Conservation (phyloP, 2,329 filamentous ascomycete genomes). For the Periglandula ipomoeae region DNA sequence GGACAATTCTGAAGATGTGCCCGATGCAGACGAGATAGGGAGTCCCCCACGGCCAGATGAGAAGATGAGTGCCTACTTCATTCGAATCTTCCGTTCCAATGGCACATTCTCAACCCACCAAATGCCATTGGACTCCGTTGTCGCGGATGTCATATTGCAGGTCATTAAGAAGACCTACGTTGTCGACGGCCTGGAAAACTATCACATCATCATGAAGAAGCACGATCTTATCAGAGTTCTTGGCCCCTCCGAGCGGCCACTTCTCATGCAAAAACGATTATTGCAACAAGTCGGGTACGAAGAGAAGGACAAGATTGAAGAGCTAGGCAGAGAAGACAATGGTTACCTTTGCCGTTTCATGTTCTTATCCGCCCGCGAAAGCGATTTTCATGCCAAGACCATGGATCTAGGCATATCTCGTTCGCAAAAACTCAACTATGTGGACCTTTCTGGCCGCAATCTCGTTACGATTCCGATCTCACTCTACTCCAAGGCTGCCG, state of each 20-base stretch:
- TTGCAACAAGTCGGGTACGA: slow-evolving; percentile 89
- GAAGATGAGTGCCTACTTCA: slow-evolving; percentile 72
- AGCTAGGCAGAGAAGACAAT: slow-evolving; percentile 92
- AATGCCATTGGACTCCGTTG: slow-evolving; percentile 72
- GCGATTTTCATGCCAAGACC: slow-evolving; percentile 57
- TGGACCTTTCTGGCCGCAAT: slow-evolving; percentile 84
- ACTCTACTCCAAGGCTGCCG: slow-evolving; percentile 80
- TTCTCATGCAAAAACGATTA: slow-evolving; percentile 84
- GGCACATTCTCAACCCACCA: slow-evolving; percentile 91
- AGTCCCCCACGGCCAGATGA: slow-evolving; percentile 63
- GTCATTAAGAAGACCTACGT: slow-evolving; percentile 92
- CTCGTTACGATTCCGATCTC: slow-evolving; percentile 91
- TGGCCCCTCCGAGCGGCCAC: slow-evolving; percentile 66
- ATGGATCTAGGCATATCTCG: slow-evolving; percentile 77
- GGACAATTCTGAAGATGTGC: slow-evolving; percentile 46
- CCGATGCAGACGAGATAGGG: slow-evolving; percentile 60
- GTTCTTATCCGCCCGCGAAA: slow-evolving; percentile 83
- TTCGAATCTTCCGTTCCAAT: slow-evolving; percentile 89
- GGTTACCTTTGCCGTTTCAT: slow-evolving; percentile 95
- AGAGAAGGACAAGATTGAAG: slow-evolving; percentile 77
- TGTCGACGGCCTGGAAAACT: slow-evolving; percentile 83
- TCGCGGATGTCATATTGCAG: slow-evolving; percentile 78
- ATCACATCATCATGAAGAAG: slow-evolving; percentile 90
- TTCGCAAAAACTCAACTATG: slow-evolving; percentile 84
- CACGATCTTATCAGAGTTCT: slow-evolving; percentile 83